Evolutionary conservation across 139 green algal species (phyloP).

Genomic region (Micractinium sp.): DNA sequence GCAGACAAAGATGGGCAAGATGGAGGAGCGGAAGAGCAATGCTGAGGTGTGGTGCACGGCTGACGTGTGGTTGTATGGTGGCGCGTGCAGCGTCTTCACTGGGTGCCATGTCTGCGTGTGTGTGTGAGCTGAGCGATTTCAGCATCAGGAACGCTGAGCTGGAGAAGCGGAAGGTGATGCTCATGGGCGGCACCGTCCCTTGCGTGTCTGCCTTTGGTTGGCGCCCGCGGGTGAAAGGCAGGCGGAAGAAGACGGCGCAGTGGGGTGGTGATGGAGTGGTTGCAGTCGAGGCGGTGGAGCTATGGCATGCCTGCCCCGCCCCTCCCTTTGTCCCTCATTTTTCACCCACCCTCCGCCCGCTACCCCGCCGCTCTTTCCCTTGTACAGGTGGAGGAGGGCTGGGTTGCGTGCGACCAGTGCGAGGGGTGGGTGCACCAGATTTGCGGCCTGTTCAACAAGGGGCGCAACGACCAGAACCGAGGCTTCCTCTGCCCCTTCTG

Average conservation of each 20-base stretch:
- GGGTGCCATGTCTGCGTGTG: background rate
- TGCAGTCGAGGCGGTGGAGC: too few species aligned
- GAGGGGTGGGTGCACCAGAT: constrained; percentile 97
- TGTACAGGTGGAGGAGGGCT: constrained; percentile 81
- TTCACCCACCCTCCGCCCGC: background rate
- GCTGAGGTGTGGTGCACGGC: background rate
- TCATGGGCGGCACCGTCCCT: too few species aligned
- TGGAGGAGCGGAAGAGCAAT: background rate
- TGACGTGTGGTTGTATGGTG: background rate
- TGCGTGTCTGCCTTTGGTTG: too few species aligned
- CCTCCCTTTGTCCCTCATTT: too few species aligned
- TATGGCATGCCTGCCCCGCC: too few species aligned
- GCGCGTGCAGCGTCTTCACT: background rate
- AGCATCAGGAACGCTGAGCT: too few species aligned
- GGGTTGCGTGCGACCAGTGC: constrained; percentile 98
- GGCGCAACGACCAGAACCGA: constrained; percentile 86
- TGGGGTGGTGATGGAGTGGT: too few species aligned
- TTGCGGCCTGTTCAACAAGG: constrained; percentile 97
- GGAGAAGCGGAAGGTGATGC: too few species aligned
- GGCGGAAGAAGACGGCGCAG: too few species aligned
- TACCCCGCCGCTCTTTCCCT: background rate
- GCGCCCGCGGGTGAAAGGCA: too few species aligned
- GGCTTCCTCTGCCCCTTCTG: constrained; percentile 96
- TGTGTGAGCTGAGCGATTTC: too few species aligned
- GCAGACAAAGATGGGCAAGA: background rate